Evolutionary conservation across 805 yeast genomes (phyloP), one percentile per base, ranked within the genome.

Genomic region (Diddensiella santjacobensis): DNA sequence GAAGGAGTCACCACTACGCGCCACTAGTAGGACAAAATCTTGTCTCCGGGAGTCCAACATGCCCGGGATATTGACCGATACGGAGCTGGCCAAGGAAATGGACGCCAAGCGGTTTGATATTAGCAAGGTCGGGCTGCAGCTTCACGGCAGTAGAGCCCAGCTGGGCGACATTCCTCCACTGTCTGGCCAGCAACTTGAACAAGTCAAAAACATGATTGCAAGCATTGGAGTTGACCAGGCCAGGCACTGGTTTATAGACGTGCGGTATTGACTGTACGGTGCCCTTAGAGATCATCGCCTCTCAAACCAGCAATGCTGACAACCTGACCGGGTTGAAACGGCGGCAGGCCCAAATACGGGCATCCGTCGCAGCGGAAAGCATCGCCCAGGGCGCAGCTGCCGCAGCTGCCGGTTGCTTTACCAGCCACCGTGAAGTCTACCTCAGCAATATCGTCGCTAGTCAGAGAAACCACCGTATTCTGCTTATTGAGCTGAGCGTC

Each of bases 291-390:
- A 64, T 87, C 95, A 65, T 85, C 95, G 36, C 84, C 85, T 24
- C 54, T 56, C 38, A 52, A 43, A 58, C 85, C 79, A 46, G 80
- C 88, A 54, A 91, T 70, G 26, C 84, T 81, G 47, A 93, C 81
- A 8, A 82, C 82, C 70, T 93, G 95, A 45, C 99, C 99, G 1
- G 98, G 99, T 69, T 89, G 89, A 77, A 93, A 93, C 2, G 99
- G 97, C 13, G 99, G 99, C 40, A 93, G 73, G 0, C 99, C 99
- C 57, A 93, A 71, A 68, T 83, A 93, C 35, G 99, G 99, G 70
- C 99, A 93, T 2, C 98, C 97, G 58, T 90, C 96, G 67, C 99
- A 93, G 62, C 99, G 75, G 71, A 93, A 93, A 0, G 99, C 99
- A 67, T 93, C 99, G 39, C 99, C 99, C 43, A 93, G 75, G 0